These are phyloP conservation scores for Ashbya aceris DNA, from an alignment of 1,139 yeast species.

Conservation along the genomic window DNA sequence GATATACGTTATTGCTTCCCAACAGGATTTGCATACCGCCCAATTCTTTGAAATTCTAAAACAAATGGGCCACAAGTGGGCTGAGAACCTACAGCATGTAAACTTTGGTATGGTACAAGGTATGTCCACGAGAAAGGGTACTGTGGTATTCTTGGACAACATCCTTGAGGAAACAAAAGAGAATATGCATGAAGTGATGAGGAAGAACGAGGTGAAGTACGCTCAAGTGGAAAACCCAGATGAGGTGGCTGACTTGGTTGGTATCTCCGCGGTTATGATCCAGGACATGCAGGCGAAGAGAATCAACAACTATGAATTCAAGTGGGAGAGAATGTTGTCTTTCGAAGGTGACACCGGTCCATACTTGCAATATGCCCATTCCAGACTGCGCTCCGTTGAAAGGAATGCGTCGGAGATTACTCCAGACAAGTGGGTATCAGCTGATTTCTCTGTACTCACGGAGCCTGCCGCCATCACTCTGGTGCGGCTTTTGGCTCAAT, in stretches of 20 bases:
- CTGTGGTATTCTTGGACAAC: conserved; percentile 92
- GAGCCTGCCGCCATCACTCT: conserved; percentile 71
- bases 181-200: conserved; percentile 96
- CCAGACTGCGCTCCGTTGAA: conserved; percentile 90
- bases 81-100: conserved; percentile 66
- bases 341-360: conserved; percentile 99
- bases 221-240: conserved; percentile 94
- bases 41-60: conserved; percentile 94
- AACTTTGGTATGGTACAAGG: conserved; percentile 98
- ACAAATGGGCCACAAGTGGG: conserved; percentile 89
- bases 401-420: conserved; percentile 58
- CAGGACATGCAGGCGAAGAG: conserved; percentile 99
- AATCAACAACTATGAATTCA: conserved; percentile 89
- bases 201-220: conserved; percentile 82
- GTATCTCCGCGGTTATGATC: conserved; percentile 96
- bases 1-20: conserved; percentile 92
- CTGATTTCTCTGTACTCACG: conserved; percentile 62
- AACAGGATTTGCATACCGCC: conserved; percentile 89
- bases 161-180: conserved; percentile 91
- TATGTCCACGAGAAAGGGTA: conserved; percentile 97
- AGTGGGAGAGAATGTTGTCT: conserved; percentile 97
- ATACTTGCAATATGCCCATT: conserved; percentile 95
- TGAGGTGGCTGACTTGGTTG: conserved; percentile 88
- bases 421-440: conserved; percentile 37
- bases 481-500: conserved; percentile 74